phyloP scores from a whole-genome alignment of 805 yeast species.

The Cyberlindnera nakhonratchasimensis region DNA sequence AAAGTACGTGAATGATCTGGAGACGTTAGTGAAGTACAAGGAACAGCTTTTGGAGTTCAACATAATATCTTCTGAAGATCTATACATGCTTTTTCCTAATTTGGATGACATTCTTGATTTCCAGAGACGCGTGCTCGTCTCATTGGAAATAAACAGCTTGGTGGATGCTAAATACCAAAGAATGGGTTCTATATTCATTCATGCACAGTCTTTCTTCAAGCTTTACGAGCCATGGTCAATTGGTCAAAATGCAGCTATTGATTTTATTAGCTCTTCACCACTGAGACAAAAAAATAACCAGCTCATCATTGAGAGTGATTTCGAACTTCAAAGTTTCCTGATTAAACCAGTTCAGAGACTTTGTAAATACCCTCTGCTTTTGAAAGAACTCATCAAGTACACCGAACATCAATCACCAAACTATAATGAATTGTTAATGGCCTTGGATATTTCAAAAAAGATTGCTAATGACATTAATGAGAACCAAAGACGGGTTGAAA shows the following conservation, averaged over 20 bases:
- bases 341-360: constrained; percentile 94
- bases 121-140: constrained; percentile 84
- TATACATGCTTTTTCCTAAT: constrained; percentile 82
- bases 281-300: constrained; percentile 52
- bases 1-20: constrained; percentile 88
- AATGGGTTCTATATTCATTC: constrained; percentile 84
- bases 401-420: constrained; percentile 51
- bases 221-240: constrained; percentile 94
- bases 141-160: constrained; percentile 81
- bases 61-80: constrained; percentile 69
- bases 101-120: constrained; percentile 81
- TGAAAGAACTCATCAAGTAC: constrained; percentile 68
- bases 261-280: constrained; percentile 62
- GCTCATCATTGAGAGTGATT: constrained; percentile 69
- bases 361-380: constrained; percentile 88
- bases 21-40: constrained; percentile 64
- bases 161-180: constrained; percentile 75
- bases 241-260: constrained; percentile 84
- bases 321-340: constrained; percentile 84
- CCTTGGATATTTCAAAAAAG: constrained; percentile 70
- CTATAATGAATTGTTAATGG: constrained; percentile 66
- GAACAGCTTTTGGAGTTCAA: constrained; percentile 64
- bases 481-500: constrained; percentile 89
- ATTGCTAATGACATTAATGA: constrained; percentile 90
- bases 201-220: constrained; percentile 80